phyloP scores from a whole-genome alignment of 2,329 filamentous ascomycete genomes.

The Colletotrichum aenigma region DNA sequence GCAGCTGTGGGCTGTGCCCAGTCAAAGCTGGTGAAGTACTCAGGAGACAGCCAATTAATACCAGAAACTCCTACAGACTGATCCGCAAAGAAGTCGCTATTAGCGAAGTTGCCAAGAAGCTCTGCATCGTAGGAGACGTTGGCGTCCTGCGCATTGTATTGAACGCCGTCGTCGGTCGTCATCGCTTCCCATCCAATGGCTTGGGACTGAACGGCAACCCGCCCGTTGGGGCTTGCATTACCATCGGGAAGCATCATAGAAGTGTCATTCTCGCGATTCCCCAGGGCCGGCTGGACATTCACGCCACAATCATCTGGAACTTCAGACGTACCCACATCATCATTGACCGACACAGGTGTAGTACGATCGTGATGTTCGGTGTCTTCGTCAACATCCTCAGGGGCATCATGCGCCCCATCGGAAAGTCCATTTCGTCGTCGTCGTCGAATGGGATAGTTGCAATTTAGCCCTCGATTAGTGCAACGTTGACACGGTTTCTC shows the following conservation, averaged over 20 bases:
- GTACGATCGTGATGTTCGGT: background rate
- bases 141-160: background rate
- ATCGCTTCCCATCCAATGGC: background rate
- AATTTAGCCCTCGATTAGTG: background rate
- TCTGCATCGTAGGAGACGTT: background rate
- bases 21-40: background rate
- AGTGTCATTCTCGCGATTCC: background rate
- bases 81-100: background rate
- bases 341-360: background rate
- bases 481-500: slow-evolving; percentile 15
- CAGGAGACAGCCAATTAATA: slow-evolving; percentile 14
- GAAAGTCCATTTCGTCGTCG: background rate
- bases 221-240: background rate
- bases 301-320: background rate
- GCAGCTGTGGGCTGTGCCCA: background rate
- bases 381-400: background rate
- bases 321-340: background rate
- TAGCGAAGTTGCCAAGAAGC: background rate
- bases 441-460: slow-evolving; percentile 15
- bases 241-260: background rate
- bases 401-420: background rate
- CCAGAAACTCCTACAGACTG: background rate
- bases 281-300: background rate
- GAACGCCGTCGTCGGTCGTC: background rate
- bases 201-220: background rate